A percentile compares a stretch with the other conserved stretches of the same genome.
These are phyloP conservation scores for Bruguiera hainesii DNA, from an alignment of 441 rosid genomes.

Conservation along the genomic window DNA sequence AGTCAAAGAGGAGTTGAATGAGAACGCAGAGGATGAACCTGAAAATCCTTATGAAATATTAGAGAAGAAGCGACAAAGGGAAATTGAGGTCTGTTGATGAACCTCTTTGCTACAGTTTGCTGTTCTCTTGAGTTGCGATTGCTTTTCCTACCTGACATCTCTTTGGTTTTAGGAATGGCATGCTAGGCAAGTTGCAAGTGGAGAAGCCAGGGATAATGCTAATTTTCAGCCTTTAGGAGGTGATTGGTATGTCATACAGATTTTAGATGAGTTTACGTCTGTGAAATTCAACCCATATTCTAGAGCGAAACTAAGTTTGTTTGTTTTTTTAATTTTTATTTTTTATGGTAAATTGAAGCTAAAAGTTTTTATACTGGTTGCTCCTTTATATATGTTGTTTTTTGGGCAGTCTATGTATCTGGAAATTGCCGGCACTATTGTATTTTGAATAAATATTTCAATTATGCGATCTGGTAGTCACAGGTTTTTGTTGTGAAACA, in stretches of 20 bases:
- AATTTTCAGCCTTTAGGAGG: slow-evolving; percentile 97
- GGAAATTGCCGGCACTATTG: too few relatives aligned
- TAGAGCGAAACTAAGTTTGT: too few relatives aligned
- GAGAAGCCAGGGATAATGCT: slow-evolving; percentile 92
- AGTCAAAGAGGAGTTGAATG: slow-evolving; percentile 89
- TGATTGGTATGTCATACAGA: slow-evolving; percentile 63
- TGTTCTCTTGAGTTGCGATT: not conserved
- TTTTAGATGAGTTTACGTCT: not conserved
- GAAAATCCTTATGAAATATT: slow-evolving; percentile 55
- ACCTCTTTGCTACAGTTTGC: not conserved
- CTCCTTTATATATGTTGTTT: too few relatives aligned
- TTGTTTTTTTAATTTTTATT: too few relatives aligned
- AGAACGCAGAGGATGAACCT: slow-evolving; percentile 62
- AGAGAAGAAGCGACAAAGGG: slow-evolving; percentile 75
- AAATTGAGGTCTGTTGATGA: slow-evolving; percentile 57
- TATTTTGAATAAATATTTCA: too few relatives aligned
- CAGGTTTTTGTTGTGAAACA: too few relatives aligned
- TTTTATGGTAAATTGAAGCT: too few relatives aligned
- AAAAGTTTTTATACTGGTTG: too few relatives aligned
- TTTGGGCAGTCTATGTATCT: too few relatives aligned
- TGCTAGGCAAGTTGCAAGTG: slow-evolving; percentile 80
- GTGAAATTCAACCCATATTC: too few relatives aligned
- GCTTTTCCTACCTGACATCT: slow-evolving; percentile 1
- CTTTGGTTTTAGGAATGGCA: slow-evolving; percentile 65
- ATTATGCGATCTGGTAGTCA: too few relatives aligned